Percentiles rank a stretch among this genome's conserved stretches.
Conservation (phyloP, 2,329 filamentous ascomycete species). For the Beauveria sp. region DNA sequence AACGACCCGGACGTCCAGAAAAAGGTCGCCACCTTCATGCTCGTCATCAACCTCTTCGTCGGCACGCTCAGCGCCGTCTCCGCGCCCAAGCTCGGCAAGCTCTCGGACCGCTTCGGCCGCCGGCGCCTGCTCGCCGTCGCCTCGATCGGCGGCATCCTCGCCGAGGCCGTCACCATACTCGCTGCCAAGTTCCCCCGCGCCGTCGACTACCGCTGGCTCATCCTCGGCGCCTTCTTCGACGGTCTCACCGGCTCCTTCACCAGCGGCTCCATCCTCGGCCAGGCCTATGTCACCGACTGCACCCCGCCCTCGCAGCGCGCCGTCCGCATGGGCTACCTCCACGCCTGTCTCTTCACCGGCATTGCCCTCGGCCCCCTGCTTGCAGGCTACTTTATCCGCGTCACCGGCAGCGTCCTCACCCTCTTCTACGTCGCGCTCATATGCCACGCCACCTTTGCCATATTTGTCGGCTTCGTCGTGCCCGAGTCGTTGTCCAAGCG, state of each 20-base stretch:
- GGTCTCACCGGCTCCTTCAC: conserved; percentile 86
- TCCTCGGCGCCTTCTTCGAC: conserved; percentile 71
- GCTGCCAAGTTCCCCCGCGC: conserved; percentile 66
- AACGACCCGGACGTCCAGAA: conserved; percentile 70
- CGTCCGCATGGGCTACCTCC: conserved; percentile 81
- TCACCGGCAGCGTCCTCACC: conserved; percentile 65
- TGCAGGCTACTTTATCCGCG: conserved; percentile 70
- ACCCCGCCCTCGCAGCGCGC: conserved; percentile 71
- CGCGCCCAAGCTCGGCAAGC: conserved; percentile 71
- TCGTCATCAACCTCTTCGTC: conserved; percentile 65
- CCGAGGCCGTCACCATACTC: conserved; percentile 70
- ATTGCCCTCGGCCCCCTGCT: conserved; percentile 79
- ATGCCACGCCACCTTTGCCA: conserved; percentile 66
- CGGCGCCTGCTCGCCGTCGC: conserved; percentile 65
- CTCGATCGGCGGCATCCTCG: conserved; percentile 64
- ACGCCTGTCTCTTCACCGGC: conserved; percentile 83
- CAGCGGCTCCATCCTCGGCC: conserved; percentile 63
- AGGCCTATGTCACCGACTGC: conserved; percentile 87
- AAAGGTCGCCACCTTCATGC: conserved; percentile 67
- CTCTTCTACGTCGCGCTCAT: conserved; percentile 76
- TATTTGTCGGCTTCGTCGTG: conserved; percentile 61
- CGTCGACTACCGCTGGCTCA: conserved; percentile 69
- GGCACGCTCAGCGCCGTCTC: conserved; percentile 74
- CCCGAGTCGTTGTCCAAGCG: conserved; percentile 78
- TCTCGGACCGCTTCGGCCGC: conserved; percentile 83